Evolutionary conservation across 2,329 filamentous ascomycete species (phyloP), one percentile per base, ranked within the genome.

Genomic region (Penicillium italicum): DNA sequence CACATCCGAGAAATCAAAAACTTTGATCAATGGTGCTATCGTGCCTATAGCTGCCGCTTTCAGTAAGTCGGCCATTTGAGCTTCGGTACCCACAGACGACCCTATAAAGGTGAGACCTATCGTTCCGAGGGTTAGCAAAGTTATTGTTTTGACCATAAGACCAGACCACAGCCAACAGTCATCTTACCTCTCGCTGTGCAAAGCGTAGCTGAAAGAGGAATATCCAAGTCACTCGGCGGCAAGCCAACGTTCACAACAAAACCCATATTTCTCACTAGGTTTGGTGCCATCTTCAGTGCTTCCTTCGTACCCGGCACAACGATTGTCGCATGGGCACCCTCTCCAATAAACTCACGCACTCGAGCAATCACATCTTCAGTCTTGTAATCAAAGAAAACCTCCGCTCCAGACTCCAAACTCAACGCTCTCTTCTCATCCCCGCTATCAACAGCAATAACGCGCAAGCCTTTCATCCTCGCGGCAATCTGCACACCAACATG

Each of bases 401-500:
- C 61, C 1, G 63, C 64, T 1, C 62, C 61, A 24, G 62, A 65
- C 10, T 55, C 30, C 7, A 65, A 24, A 52, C 64, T 66, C 8
- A 65, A 47, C 2, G 55, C 45, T 38, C 52, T 53, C 47, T 66
- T 66, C 3, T 57, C 58, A 20, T 59, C 55, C 5, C 63, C 62
- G 12, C 36, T 57, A 41, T 65, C 63, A 18, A 65, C 50, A 7
- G 61, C 84, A 59, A 86, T 82, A 34, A 85, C 81, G 30, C 84
- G 76, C 61, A 82, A 74, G 14, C 79, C 81, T 73, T 85, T 83
- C 11, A 78, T 82, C 11, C 73, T 67, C 4, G 75, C 65, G 2
- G 80, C 81, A 57, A 85, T 80, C 44, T 79, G 78, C 18, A 79
- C 71, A 0, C 77, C 81, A 10, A 85, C 63, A 67, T 84, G 82